Evolutionary conservation across 345 rosid genomes (phyloP).

Genomic region (Toxicodendron radicans): DNA sequence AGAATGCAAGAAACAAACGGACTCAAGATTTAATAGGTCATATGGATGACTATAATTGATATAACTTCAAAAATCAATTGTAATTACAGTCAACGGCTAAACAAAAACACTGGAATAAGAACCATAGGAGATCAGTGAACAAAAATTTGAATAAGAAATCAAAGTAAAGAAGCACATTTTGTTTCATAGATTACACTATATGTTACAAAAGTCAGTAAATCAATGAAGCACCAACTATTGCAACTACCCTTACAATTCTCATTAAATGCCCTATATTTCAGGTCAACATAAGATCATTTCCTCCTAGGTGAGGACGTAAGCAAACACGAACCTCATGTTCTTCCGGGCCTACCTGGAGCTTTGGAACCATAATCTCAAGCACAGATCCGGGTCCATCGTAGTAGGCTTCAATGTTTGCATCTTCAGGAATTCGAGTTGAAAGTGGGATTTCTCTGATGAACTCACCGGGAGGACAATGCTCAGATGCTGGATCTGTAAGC

Average conservation of each 20-base stretch:
- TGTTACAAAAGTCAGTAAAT: slow-evolving; percentile 34
- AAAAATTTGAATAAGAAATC: slow-evolving; percentile 15
- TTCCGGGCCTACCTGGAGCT: slow-evolving; percentile 75
- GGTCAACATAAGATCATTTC: slow-evolving; percentile 74
- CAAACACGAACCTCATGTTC: slow-evolving; percentile 98
- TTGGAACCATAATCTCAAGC: slow-evolving; percentile 95
- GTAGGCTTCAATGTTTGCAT: slow-evolving; percentile 91
- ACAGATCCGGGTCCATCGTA: slow-evolving; percentile 82
- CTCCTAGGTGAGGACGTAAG: slow-evolving; percentile 76
- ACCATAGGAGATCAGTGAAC: slow-evolving; percentile 20
- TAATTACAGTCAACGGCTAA: slow-evolving; percentile 23
- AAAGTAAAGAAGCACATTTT: slow-evolving; percentile 15
- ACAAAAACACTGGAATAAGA: slow-evolving; percentile 11
- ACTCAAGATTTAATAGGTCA: not conserved
- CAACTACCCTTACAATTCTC: slow-evolving; percentile 20
- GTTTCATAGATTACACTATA: slow-evolving; percentile 29
- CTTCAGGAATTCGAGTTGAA: slow-evolving; percentile 88
- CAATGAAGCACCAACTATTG: slow-evolving; percentile 27
- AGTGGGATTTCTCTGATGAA: slow-evolving; percentile 87
- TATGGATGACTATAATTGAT: slow-evolving; percentile 11
- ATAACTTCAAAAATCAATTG: slow-evolving; percentile 14
- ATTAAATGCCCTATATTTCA: slow-evolving; percentile 29
- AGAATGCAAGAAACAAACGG: too few relatives aligned
- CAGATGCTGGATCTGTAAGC: slow-evolving; percentile 83
- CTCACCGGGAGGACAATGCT: slow-evolving; percentile 99